These are phyloP conservation scores for Stachybotrys chartarum DNA, from an alignment of 2,329 filamentous ascomycete genomes.

Conservation along the genomic window DNA sequence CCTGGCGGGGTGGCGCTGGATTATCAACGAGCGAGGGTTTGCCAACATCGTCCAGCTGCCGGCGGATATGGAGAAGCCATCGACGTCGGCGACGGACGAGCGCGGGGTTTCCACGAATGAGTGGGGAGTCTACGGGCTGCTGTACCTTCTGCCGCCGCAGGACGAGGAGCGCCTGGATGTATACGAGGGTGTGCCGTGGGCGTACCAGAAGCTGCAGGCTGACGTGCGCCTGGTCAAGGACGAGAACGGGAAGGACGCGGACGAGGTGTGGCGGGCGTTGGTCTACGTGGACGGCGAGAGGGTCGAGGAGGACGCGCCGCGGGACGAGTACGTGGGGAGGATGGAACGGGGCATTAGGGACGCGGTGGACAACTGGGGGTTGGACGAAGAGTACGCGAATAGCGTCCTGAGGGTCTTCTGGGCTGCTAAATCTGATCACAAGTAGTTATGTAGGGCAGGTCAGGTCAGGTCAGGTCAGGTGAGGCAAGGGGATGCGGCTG, in stretches of 20 bases:
- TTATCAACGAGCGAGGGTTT: slow-evolving; percentile 61
- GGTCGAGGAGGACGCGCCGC: slow-evolving; percentile 30
- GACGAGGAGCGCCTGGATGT: slow-evolving; percentile 48
- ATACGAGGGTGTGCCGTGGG: slow-evolving; percentile 56
- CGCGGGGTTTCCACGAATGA: slow-evolving; percentile 4
- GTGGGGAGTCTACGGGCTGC: slow-evolving; percentile 47
- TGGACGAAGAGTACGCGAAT: slow-evolving; percentile 49
- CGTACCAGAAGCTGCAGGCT: slow-evolving; percentile 46
- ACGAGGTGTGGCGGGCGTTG: slow-evolving; percentile 32
- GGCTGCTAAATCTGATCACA: neutral
- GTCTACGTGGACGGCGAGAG: slow-evolving; percentile 51
- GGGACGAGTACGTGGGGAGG: slow-evolving; percentile 51
- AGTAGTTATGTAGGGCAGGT: neutral
- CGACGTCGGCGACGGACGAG: slow-evolving; percentile 3
- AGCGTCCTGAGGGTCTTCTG: slow-evolving; percentile 43
- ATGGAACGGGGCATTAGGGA: slow-evolving; percentile 60
- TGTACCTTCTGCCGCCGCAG: slow-evolving; percentile 41
- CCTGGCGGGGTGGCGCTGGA: slow-evolving; percentile 52
- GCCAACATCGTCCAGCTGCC: slow-evolving; percentile 53
- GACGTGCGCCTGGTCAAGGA: slow-evolving; percentile 23
- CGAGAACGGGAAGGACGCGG: slow-evolving; percentile 11
- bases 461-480: too few species aligned
- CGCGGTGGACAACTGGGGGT: slow-evolving; percentile 42
- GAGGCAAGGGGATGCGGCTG: too few species aligned
- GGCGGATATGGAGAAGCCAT: slow-evolving; percentile 2